A percentile compares a stretch with the other conserved stretches of the same genome.
Evolutionary conservation across 805 yeast species (phyloP).

Genomic region (Candida vaughaniae): DNA sequence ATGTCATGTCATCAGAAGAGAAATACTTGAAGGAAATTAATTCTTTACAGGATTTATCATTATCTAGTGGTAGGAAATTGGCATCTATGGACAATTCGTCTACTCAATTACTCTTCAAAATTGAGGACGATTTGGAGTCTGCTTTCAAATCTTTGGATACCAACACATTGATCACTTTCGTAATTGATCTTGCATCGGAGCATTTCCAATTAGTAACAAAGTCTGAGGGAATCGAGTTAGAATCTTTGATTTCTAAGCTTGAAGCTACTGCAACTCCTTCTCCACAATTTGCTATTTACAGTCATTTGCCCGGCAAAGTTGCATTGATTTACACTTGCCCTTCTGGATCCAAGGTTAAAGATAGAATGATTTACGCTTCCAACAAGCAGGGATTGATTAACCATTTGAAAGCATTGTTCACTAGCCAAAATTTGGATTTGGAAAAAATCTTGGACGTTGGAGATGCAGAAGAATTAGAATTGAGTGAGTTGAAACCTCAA

Average conservation of each 20-base stretch:
- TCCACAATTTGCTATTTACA: conserved; percentile 56
- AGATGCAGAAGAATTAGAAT: conserved; percentile 66
- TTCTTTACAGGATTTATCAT: conserved; percentile 28
- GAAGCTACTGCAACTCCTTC: conserved; percentile 22
- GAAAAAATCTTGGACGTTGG: conserved; percentile 65
- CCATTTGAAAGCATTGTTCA: conserved; percentile 41
- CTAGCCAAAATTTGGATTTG: conserved; percentile 22
- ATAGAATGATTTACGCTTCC: conserved; percentile 90
- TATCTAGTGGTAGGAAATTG: conserved; percentile 25
- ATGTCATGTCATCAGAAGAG: conserved; percentile 56
- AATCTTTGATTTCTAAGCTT: conserved; percentile 21
- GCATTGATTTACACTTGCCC: conserved; percentile 87
- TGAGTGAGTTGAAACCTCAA: conserved; percentile 39
- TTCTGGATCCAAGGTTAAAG: conserved; percentile 82
- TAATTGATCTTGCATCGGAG: conserved; percentile 52
- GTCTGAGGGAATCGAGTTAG: conserved; percentile 17
- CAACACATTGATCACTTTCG: conserved; percentile 42
- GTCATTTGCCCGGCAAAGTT: conserved; percentile 32
- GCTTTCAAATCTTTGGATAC: conserved; percentile 21
- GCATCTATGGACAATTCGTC: conserved; percentile 32
- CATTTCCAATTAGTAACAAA: conserved; percentile 24
- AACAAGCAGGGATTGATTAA: conserved; percentile 62
- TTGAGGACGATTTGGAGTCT: conserved; percentile 24
- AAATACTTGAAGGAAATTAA: conserved; percentile 45
- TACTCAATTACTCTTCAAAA: conserved; percentile 22